Evolutionary conservation across 1,284 basidiomycete species (phyloP), one percentile per base, ranked within the genome.

Genomic region (Pterula multifida): DNA sequence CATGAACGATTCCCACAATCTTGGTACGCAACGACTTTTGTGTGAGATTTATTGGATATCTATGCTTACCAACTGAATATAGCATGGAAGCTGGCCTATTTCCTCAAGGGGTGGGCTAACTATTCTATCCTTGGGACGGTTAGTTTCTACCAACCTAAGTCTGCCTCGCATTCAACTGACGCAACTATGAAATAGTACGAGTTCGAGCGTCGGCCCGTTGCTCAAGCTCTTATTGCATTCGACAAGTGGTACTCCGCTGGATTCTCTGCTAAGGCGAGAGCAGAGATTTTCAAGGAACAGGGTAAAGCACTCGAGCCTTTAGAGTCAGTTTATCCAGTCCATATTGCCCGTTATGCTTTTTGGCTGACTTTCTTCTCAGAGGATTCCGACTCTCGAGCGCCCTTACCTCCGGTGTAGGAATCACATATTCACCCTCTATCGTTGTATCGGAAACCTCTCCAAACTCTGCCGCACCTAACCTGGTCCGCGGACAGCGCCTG

Each of bases 1-100:
- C 57, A 89, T 90, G 85, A 85, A 83, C 54, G 88, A 91, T 59
- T 78, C 81, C 9, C 86, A 87, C 56, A 90, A 90, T 58, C 71
- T 90, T 15, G 72, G 81, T 79, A 54, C 4, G 23, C 11, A 36
- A 58, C 55, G 42, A 11, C 22, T 3, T 36, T 17, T 15, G 49
- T 47, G 11, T 11, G n/a, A 9, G 11, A 35, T 35, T 21, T 23
- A 11, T 11, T 23, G 42, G 22, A 11, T 21, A 11, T 9, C 47
- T n/a, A 15, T 26, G 44, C 45, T 15, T 24, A 51, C 25, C 28
- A 3, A 15, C 47, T 49, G 46, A 3, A 50, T 32, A 15, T 50
- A 79, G 81, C 73, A 2, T 90, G 87, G 88, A 92, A 91, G 60
- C 58, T 92, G 44, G 71, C 70, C 0, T 76, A 85, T 49, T 86